A percentile compares a stretch with the other conserved stretches of the same genome.
Conservation (phyloP, 176 grass and related monocot genomes). For the Paspalum notatum region DNA sequence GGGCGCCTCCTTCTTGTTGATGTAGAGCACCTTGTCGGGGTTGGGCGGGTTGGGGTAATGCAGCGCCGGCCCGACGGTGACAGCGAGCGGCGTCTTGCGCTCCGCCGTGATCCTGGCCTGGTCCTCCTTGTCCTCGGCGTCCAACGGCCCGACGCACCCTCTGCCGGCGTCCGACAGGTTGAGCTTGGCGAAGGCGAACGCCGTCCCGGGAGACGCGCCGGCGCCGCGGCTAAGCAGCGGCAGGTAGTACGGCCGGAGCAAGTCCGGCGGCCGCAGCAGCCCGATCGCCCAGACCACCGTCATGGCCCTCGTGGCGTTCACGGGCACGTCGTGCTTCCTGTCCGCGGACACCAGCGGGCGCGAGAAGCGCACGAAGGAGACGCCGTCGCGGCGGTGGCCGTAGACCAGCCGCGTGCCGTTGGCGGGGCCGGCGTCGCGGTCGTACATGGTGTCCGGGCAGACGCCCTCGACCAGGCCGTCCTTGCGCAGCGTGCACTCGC, state of each 20-base stretch:
- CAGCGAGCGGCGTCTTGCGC: constrained; percentile 67
- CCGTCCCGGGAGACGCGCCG: constrained; percentile 41
- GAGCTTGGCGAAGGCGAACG: constrained; percentile 64
- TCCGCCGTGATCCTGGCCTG: constrained; percentile 80
- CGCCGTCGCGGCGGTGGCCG: constrained; percentile 81
- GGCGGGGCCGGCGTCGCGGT: constrained; percentile 35
- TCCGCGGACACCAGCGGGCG: constrained; percentile 61
- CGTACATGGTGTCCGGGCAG: constrained; percentile 90
- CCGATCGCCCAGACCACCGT: constrained; percentile 88
- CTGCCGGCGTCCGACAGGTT: constrained; percentile 51
- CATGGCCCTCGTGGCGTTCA: constrained; percentile 64
- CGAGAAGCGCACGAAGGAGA: constrained; percentile 79
- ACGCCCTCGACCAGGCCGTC: constrained; percentile 72
- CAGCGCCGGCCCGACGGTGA: constrained; percentile 63
- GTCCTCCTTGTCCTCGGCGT: constrained; percentile 96
- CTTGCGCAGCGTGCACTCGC: constrained; percentile 63
- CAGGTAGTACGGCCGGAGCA: constrained; percentile 80
- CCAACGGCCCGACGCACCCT: constrained; percentile 68
- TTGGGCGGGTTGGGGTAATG: constrained; percentile 91
- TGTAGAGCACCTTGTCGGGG: constrained; percentile 79
- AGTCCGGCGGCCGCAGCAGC: constrained; percentile 74
- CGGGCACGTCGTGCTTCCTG: constrained; percentile 65
- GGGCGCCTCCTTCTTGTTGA: constrained; percentile 98
- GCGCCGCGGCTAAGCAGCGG: constrained; percentile 76
- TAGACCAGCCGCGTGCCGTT: constrained; percentile 82